Percentiles rank a stretch among this genome's conserved stretches.
Conservation (phyloP, 306 rosid genomes). For the Sicyos baderoa region DNA sequence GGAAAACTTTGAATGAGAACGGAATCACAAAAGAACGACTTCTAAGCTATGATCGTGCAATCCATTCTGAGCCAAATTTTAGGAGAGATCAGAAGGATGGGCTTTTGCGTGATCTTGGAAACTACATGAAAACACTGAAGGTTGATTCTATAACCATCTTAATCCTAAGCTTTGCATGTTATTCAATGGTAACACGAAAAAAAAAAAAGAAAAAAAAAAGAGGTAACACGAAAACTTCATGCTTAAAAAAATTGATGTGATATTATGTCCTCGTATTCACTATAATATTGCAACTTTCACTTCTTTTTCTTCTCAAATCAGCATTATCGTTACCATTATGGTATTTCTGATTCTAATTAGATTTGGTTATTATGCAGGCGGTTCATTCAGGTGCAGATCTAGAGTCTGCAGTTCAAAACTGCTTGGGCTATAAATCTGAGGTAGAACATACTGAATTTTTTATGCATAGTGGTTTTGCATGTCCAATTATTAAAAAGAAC, state of each 20-base stretch:
- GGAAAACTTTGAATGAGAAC: constrained; percentile 83
- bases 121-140: constrained; percentile 92
- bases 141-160: constrained; percentile 37
- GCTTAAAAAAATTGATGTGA: constrained; percentile 1
- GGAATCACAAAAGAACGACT: constrained; percentile 98
- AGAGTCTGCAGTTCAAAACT: constrained; percentile 74
- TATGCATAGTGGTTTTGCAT: constrained; percentile 12
- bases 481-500: constrained; percentile 23
- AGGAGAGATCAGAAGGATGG: constrained; percentile 70
- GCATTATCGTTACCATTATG: not conserved
- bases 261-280: not conserved
- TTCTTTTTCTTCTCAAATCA: not conserved
- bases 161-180: constrained; percentile 12
- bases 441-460: constrained; percentile 35
- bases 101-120: constrained; percentile 76
- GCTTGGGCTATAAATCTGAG: constrained; percentile 85
- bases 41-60: constrained; percentile 88
- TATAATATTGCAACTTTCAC: not conserved
- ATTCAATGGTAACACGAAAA: not conserved
- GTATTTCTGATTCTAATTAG: not conserved
- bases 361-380: constrained; percentile 46
- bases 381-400: constrained; percentile 99
- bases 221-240: not conserved
- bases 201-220: too few species aligned
- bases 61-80: constrained; percentile 80